Conservation (phyloP, 2,329 filamentous ascomycete genomes). For the Stenocarpella maydis region DNA sequence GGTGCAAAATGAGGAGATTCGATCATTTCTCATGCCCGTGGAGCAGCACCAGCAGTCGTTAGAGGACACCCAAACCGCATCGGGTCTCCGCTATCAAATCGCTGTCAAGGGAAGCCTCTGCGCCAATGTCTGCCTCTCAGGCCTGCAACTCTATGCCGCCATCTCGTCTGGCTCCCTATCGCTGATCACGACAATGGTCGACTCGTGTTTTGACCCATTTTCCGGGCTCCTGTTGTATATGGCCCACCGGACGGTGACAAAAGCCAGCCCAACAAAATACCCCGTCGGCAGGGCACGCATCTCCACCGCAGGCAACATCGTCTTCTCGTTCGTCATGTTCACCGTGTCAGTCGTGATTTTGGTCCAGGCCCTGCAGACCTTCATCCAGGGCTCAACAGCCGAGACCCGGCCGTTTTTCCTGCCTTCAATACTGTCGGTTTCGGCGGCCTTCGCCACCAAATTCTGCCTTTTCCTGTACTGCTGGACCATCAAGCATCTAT, state of each 20-base stretch:
- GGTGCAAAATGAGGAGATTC: constrained; percentile 89
- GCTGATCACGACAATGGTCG: constrained; percentile 96
- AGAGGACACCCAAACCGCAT: constrained; percentile 79
- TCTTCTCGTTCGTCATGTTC: constrained; percentile 96
- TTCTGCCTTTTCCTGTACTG: constrained; percentile 87
- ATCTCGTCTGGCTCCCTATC: constrained; percentile 89
- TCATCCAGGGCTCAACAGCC: constrained; percentile 60
- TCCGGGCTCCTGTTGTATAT: constrained; percentile 88
- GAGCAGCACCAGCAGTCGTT: constrained; percentile 88
- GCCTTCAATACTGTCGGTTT: constrained; percentile 85
- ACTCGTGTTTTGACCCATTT: constrained; percentile 90
- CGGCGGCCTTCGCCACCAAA: constrained; percentile 85
- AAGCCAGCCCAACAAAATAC: constrained; percentile 84
- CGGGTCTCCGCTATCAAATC: constrained; percentile 78
- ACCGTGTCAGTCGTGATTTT: constrained; percentile 91
- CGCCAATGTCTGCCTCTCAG: constrained; percentile 81
- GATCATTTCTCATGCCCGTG: constrained; percentile 88
- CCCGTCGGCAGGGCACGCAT: constrained; percentile 92
- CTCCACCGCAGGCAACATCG: constrained; percentile 94
- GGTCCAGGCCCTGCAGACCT: constrained; percentile 80
- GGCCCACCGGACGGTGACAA: constrained; percentile 85
- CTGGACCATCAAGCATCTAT: constrained; percentile 88
- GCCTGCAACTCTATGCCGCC: constrained; percentile 88
- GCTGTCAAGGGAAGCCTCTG: constrained; percentile 73
- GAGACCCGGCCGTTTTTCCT: constrained; percentile 75